Evolutionary conservation across 2,329 filamentous ascomycete genomes (phyloP).

Genomic region (Paraphaeosphaeria minitans): DNA sequence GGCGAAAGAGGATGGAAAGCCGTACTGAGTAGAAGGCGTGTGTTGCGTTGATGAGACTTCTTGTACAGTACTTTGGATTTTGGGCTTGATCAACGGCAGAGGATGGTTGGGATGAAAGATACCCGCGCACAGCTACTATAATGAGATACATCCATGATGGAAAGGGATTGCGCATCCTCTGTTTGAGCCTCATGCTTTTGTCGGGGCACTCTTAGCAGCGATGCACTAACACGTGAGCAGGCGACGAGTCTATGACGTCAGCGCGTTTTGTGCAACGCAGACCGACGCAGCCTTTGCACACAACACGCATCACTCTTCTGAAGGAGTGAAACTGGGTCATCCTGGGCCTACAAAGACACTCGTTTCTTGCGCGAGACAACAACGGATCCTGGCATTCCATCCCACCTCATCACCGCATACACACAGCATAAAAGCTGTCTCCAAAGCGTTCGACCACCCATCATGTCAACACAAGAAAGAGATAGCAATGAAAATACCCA

Average conservation of each 20-base stretch:
- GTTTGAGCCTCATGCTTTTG: background rate
- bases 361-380: background rate
- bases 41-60: constrained; percentile 1
- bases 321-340: too few relatives aligned
- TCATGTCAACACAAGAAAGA: constrained; percentile 12
- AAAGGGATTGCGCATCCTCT: background rate
- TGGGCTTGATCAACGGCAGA: background rate
- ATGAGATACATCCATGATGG: constrained; percentile 2
- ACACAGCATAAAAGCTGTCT: too few relatives aligned
- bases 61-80: constrained; percentile 15
- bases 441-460: background rate
- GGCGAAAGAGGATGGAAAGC: constrained; percentile 49
- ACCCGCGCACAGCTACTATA: constrained; percentile 10
- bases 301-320: constrained; percentile 9
- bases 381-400: too few relatives aligned
- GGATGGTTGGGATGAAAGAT: constrained; percentile 13
- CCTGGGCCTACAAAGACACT: background rate
- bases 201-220: background rate
- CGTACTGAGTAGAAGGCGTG: constrained; percentile 11
- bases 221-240: constrained; percentile 8
- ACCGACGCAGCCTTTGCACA: background rate
- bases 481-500: constrained; percentile 2
- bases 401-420: too few relatives aligned
- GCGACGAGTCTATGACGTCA: constrained; percentile 15
- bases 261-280: constrained; percentile 2